phyloP scores from a whole-genome alignment of 225 moss, liverwort and hornwort species.

The Ulota crispa region DNA sequence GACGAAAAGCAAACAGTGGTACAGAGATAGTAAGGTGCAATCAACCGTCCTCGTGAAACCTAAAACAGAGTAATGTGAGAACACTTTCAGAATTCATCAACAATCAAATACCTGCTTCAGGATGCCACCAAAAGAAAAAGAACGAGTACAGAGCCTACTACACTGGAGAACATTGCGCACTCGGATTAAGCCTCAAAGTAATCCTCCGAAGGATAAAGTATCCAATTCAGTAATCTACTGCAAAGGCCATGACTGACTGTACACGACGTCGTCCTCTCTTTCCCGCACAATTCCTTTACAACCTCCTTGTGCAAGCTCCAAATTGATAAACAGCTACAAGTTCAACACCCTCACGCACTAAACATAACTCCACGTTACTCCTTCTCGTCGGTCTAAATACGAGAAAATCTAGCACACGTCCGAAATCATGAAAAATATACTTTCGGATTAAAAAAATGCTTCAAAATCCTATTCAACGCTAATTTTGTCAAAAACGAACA shows the following conservation, averaged over 20 bases:
- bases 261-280: background rate
- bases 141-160: background rate
- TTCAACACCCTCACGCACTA: background rate
- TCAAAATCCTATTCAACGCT: background rate
- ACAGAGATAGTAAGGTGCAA: background rate
- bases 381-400: background rate
- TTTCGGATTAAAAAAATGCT: background rate
- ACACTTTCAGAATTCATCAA: background rate
- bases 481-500: background rate
- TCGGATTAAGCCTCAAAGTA: background rate
- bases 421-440: background rate
- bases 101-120: background rate
- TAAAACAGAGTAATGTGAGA: background rate
- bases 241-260: background rate
- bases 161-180: background rate
- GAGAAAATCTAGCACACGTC: background rate
- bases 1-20: background rate
- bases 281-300: background rate
- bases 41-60: background rate
- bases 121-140: background rate
- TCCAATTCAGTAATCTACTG: background rate
- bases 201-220: background rate
- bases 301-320: background rate
- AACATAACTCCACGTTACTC: background rate
- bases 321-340: slow-evolving; percentile 2